These are phyloP conservation scores for Trichomonascaceae sp. DNA, from an alignment of 1,139 yeast genomes.

Conservation along the genomic window DNA sequence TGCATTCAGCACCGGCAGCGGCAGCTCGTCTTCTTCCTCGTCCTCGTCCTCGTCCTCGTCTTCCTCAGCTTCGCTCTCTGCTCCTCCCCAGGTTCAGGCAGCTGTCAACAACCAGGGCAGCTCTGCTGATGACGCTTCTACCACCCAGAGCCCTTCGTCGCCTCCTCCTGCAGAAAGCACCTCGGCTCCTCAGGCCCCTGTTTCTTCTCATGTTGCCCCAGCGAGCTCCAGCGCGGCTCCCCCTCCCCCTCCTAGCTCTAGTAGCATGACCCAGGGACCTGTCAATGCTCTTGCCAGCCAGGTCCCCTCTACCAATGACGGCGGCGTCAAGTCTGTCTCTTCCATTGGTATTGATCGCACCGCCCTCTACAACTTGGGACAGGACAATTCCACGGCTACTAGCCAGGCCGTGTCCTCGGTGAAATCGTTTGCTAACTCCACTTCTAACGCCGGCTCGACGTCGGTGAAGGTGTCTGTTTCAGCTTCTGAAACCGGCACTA, in stretches of 20 bases:
- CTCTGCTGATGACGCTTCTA: conserved; percentile 19
- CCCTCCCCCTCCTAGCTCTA: conserved; percentile 11
- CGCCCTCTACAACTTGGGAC: conserved; percentile 14
- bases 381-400: conserved; percentile 6
- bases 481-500: no score
- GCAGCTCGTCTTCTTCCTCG: conserved; percentile 1
- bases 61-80: conserved; percentile 2
- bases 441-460: no score
- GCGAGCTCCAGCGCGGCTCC: conserved; percentile 2
- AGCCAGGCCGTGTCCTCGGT: conserved; percentile 5
- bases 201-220: conserved; percentile 13
- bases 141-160: conserved; percentile 13
- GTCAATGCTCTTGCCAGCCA: conserved; percentile 2
- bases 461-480: no score
- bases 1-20: conserved; percentile 2
- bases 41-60: conserved; percentile 2
- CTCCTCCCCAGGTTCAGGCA: conserved; percentile 3
- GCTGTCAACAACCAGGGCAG: conserved; percentile 3
- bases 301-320: conserved; percentile 2
- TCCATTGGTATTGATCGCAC: conserved; percentile 12
- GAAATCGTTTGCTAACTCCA: no score
- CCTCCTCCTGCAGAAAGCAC: conserved; percentile 7
- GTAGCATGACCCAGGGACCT: conserved; percentile 1
- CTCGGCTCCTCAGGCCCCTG: conserved; percentile 5
- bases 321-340: conserved; percentile 11